Conservation (phyloP, 441 rosid species). For the Lepidium campestre region DNA sequence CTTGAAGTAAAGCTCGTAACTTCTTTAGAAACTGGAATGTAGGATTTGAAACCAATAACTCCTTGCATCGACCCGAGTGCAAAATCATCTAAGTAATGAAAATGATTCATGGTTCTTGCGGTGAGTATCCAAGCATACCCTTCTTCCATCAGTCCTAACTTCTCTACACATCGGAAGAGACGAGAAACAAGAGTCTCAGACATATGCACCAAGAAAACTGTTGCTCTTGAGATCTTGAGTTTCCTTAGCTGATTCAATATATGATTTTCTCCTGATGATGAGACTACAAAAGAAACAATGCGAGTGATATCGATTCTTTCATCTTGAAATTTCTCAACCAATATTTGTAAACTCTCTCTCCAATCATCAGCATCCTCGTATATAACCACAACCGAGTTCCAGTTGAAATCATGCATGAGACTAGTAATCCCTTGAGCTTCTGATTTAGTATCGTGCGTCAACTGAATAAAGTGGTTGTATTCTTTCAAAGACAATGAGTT, state of each 20-base stretch:
- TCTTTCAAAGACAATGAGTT: neutral
- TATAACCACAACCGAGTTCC: conserved; percentile 22
- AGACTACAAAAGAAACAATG: conserved; percentile 6
- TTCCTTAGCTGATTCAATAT: conserved; percentile 21
- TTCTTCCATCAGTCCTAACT: conserved; percentile 33
- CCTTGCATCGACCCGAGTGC: conserved; percentile 34
- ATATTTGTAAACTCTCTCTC: conserved; percentile 18
- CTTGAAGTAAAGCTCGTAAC: conserved; percentile 22
- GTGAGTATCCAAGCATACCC: conserved; percentile 47
- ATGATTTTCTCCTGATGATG: conserved; percentile 14
- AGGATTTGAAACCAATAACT: conserved; percentile 32
- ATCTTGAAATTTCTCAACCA: conserved; percentile 24
- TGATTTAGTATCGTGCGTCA: conserved; percentile 9
- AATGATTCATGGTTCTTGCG: conserved; percentile 13
- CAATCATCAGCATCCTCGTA: conserved; percentile 29
- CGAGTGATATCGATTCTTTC: conserved; percentile 3
- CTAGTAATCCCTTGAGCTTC: conserved; percentile 27
- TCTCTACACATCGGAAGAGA: conserved; percentile 24
- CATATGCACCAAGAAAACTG: conserved; percentile 37
- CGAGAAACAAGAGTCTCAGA: conserved; percentile 27
- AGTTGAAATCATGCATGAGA: conserved; percentile 2
- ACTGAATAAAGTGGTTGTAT: conserved; percentile 26
- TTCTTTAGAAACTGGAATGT: conserved; percentile 22
- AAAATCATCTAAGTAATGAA: conserved; percentile 23
- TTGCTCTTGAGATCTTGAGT: conserved; percentile 1